phyloP scores from a whole-genome alignment of 441 rosid genomes.

The Bocquillonia castaneifolia region DNA sequence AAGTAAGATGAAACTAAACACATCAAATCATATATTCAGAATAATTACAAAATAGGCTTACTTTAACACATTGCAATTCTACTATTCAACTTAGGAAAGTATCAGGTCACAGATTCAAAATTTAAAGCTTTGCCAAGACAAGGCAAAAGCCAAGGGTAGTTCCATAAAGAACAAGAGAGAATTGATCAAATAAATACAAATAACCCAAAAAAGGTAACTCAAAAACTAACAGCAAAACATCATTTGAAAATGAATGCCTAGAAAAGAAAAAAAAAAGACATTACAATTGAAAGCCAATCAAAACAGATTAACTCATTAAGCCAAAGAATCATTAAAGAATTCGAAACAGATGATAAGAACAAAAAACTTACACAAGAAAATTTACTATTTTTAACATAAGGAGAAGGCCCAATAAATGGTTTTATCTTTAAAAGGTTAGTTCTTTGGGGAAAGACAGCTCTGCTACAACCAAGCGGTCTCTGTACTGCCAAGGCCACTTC shows the following conservation, averaged over 20 bases:
- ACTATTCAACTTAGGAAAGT: not conserved
- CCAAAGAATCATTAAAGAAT: not conserved
- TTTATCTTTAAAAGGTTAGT: conserved; percentile 43
- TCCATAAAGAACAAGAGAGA: conserved; percentile 2
- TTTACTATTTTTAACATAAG: conserved; percentile 31
- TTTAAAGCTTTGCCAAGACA: not conserved
- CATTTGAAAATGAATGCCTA: not conserved
- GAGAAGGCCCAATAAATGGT: conserved; percentile 45
- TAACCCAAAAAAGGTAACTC: conserved; percentile 10
- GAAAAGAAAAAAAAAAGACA: not conserved
- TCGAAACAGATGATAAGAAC: not conserved
- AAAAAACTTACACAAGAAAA: conserved; percentile 30
- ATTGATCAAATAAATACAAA: not conserved
- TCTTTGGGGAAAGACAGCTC: conserved; percentile 34
- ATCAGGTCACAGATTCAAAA: conserved; percentile 9
- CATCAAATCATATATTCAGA: conserved; percentile 17
- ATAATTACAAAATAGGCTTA: not conserved
- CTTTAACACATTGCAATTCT: conserved; percentile 8
- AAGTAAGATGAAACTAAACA: conserved; percentile 46
- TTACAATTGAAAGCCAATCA: conserved; percentile 5
- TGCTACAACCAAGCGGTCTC: conserved; percentile 38
- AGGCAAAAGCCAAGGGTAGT: conserved; percentile 6
- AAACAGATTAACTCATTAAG: not conserved
- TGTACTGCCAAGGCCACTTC: conserved; percentile 60
- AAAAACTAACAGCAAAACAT: not conserved